A percentile compares a stretch with the other conserved stretches of the same genome.
Conservation (phyloP, 768 basidiomycete species). For the Cystofilobasidium ferigula region DNA sequence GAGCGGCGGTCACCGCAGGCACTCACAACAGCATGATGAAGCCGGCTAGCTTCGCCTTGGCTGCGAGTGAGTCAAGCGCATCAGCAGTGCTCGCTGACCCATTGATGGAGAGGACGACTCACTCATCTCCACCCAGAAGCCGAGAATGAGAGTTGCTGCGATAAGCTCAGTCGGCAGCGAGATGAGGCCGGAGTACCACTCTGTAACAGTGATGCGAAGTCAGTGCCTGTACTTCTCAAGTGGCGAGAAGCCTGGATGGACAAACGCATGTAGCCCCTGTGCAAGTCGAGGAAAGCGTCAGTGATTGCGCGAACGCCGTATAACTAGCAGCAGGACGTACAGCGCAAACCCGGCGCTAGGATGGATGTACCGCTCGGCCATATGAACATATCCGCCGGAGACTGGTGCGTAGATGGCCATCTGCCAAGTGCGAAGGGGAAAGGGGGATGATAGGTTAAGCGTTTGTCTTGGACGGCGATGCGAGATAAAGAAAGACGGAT, state of each 20-base stretch:
- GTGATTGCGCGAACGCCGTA: neutral
- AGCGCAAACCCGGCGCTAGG: slow-evolving; percentile 37
- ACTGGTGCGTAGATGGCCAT: slow-evolving; percentile 50
- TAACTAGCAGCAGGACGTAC: slow-evolving; percentile 19
- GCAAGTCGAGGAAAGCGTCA: neutral
- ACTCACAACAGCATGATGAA: slow-evolving; percentile 17
- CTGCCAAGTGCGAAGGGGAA: too few relatives aligned
- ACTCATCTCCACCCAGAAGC: slow-evolving; percentile 48
- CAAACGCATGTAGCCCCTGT: slow-evolving; percentile 10
- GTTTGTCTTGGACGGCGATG: too few relatives aligned
- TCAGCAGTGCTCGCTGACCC: slow-evolving; percentile 56
- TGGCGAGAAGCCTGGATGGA: too few relatives aligned
- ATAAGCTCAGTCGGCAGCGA: slow-evolving; percentile 39
- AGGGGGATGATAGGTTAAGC: too few relatives aligned
- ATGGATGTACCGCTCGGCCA: slow-evolving; percentile 27
- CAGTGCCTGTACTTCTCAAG: slow-evolving; percentile 50
- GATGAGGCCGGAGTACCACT: slow-evolving; percentile 41
- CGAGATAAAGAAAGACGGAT: too few relatives aligned
- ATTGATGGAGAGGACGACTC: too few relatives aligned
- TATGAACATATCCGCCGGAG: slow-evolving; percentile 43
- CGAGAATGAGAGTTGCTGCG: slow-evolving; percentile 35
- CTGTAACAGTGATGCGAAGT: slow-evolving; percentile 30
- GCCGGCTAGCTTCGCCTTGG: slow-evolving; percentile 21
- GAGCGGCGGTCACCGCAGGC: too few relatives aligned
- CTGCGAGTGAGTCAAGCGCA: slow-evolving; percentile 13